Evolutionary conservation across 2,329 filamentous ascomycete genomes (phyloP), one percentile per base, ranked within the genome.

Genomic region (Myriangium duriaei): DNA sequence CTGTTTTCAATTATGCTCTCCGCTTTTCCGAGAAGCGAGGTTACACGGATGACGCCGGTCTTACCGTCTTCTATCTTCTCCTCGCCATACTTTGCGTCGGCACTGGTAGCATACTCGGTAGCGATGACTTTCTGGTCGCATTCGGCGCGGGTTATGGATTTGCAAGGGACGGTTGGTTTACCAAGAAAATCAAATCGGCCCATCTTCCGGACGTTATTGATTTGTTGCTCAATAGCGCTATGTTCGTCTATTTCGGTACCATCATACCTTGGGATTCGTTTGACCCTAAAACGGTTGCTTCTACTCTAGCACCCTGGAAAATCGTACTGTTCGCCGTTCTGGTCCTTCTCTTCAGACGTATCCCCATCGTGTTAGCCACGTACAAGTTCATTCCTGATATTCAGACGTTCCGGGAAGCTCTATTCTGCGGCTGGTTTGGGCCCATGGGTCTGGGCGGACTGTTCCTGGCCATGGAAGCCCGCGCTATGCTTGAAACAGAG

Each of bases 371-470:
- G 2, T 53, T 70, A 19, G 54, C 58, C 0, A 47, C 66, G 3
- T 68, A 70, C 49, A 59, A 57, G 10, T 56, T 64, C 42, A 57
- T 71, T 9, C 68, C 67, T 0, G 62, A 67, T 36, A 59, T 73
- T 32, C 51, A 57, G 5, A 71, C 68, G 0, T 63, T 62, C 14
- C 59, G 61, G 4, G 71, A 74, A 50, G 69, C 69, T 0, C 49
- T 73, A 0, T 74, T 74, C 50, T 62, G 60, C 30, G 69, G 70
- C 1, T 70, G 74, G 47, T 74, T 74, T 41, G 69, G 69, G 0
- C 69, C 69, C 6, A 73, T 74, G 63, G 71, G 71, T 12, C 61
- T 74, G 1, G 70, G 69, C 2, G 70, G 66, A 0, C 51, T 74
- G 5, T 74, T 74, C 52, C 60, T 74, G 1, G 67, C 69, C 2